Base-by-base conservation (phyloP, 768 basidiomycete species). In the Pisolithus albus region DNA sequence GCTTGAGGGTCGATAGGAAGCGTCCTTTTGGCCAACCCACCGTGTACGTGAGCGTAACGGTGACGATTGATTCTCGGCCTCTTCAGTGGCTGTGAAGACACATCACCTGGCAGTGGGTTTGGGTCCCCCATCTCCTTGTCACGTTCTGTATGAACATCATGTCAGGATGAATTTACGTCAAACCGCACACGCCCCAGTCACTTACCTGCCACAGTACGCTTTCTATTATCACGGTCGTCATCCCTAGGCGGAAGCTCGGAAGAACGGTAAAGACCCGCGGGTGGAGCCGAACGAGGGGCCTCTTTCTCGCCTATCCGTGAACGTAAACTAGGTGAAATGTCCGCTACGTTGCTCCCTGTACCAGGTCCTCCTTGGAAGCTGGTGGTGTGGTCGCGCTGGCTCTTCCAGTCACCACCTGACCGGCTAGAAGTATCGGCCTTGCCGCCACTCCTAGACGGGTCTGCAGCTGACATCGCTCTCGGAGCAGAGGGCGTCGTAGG, bases 131-230 rank as follows among this genome's bases (percentile, higher is more conserved):
- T 58, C 43, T 81, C 84, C 61, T 79, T 80, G 42, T 86, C 84
- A 26, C 85, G 85, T 61, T 85, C 85, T 86, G 54, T 26, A 53
- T 46, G 18, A 47, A 46, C 43, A 26, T 41, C 16, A 34, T 54
- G 53, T 28, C 52, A 43, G 48, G 23, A 13, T 54, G 8, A 58
- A 36, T 18, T 49, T 53, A 45, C 40, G 44, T 36, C 32, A 46
- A 41, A 50, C 21, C 15, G n/a, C 4, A 16, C 16, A n/a, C 3
- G 23, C 15, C 15, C 16, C 16, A 16, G 38, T 28, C n/a, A 59
- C 79, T 57, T 69, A 87, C 88, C 88, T 63, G 84, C 79, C 32
- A 74, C 67, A 21, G 82, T 79, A 50, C 88, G 78, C 69, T 91
- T 91, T 61, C 85, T 72, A 39, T 69, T 70, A 54, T 86, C 84